Conservation (phyloP, 2,329 filamentous ascomycete genomes). For the Teratosphaeria viscida region DNA sequence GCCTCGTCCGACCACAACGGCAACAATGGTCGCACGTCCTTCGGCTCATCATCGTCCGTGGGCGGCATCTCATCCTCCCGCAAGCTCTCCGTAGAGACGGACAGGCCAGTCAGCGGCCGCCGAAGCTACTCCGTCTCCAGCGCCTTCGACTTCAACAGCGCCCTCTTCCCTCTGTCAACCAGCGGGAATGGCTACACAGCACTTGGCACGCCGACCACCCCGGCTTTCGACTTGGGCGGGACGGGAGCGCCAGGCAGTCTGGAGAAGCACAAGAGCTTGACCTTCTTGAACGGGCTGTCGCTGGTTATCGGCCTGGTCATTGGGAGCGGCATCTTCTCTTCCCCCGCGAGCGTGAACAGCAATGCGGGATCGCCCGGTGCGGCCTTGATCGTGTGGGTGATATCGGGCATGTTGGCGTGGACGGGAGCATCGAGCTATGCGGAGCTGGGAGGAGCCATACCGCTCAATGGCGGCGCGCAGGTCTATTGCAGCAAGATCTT, state of each 20-base stretch:
- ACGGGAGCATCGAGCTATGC: constrained; percentile 92
- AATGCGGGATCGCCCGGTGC: constrained; percentile 88
- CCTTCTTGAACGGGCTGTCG: constrained; percentile 85
- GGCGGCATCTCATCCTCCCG: constrained; percentile 79
- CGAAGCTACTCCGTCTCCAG: constrained; percentile 86
- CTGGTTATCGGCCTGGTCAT: constrained; percentile 90
- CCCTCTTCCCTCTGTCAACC: constrained; percentile 86
- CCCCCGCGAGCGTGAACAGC: constrained; percentile 80
- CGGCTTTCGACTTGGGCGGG: constrained; percentile 35
- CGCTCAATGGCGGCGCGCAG: constrained; percentile 86
- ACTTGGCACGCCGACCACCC: constrained; percentile 62
- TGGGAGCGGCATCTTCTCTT: constrained; percentile 92
- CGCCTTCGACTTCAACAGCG: constrained; percentile 89
- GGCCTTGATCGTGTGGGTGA: constrained; percentile 78
- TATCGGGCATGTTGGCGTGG: constrained; percentile 90
- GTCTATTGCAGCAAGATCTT: constrained; percentile 95
- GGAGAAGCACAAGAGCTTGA: constrained; percentile 92
- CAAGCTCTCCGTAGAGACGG: constrained; percentile 68
- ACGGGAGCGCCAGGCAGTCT: constrained; percentile 41
- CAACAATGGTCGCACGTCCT: constrained; percentile 41
- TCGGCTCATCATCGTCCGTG: constrained; percentile 59
- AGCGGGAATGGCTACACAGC: constrained; percentile 67
- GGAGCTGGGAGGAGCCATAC: constrained; percentile 89
- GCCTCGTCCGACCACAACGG: constrained; percentile 58
- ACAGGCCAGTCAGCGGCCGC: constrained; percentile 32